These are phyloP conservation scores for Zygosaccharomyces bisporus DNA, from an alignment of 805 yeast genomes.

Conservation along the genomic window DNA sequence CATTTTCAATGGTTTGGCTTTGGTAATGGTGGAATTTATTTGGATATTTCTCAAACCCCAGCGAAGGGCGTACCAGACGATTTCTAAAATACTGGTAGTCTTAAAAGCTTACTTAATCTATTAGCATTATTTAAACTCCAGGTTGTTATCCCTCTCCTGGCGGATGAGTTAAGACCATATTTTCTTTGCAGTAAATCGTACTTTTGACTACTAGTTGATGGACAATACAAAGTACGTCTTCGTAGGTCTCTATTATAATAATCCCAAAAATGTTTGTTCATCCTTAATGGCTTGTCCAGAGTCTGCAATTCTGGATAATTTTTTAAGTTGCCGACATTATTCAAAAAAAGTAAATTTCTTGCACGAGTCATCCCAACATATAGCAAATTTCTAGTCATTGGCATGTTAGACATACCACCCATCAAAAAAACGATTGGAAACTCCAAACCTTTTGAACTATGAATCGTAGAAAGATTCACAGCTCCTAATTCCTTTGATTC, in stretches of 20 bases:
- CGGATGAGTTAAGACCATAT: conserved; percentile 12
- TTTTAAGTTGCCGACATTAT: conserved; percentile 20
- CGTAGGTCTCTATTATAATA: conserved; percentile 29
- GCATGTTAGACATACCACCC: conserved; percentile 16
- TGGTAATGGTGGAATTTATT: conserved; percentile 47
- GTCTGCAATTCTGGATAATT: not conserved
- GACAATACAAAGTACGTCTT: conserved; percentile 1
- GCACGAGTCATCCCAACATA: conserved; percentile 73
- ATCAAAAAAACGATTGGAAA: conserved; percentile 63
- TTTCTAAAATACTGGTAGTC: conserved; percentile 39
- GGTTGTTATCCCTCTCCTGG: conserved; percentile 7
- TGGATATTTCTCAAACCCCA: conserved; percentile 45
- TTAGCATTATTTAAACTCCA: not conserved
- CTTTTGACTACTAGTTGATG: not conserved
- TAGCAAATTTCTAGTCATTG: conserved; percentile 41
- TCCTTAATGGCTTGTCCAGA: not conserved
- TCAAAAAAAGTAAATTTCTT: conserved; percentile 35
- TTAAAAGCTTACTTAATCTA: conserved; percentile 1
- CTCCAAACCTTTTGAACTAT: conserved; percentile 71
- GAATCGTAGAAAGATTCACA: conserved; percentile 63
- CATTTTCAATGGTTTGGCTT: conserved; percentile 45
- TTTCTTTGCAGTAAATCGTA: conserved; percentile 14
- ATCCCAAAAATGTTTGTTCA: conserved; percentile 28
- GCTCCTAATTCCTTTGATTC: conserved; percentile 18
- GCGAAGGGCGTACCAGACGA: conserved; percentile 90